Evolutionary conservation across 306 rosid genomes (phyloP).

Genomic region (Quercus bicolor): DNA sequence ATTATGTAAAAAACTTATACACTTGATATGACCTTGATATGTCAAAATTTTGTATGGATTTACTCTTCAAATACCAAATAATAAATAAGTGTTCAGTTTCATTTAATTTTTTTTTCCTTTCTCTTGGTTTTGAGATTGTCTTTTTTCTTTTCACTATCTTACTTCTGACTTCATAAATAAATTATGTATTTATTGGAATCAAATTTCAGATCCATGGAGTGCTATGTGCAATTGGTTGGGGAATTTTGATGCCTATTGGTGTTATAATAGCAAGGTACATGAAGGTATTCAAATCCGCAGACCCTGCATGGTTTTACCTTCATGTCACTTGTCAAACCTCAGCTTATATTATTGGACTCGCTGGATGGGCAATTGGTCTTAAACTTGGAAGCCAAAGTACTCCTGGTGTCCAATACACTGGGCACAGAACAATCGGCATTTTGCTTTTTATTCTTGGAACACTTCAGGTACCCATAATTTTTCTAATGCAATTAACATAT

Average conservation of each 20-base stretch:
- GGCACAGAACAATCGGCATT: slow-evolving; percentile 70
- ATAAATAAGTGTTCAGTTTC: background rate
- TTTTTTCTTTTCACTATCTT: background rate
- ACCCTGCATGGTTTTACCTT: slow-evolving; percentile 97
- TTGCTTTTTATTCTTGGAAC: slow-evolving; percentile 77
- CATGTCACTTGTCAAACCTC: slow-evolving; percentile 81
- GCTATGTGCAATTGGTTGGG: slow-evolving; percentile 76
- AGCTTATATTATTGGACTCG: slow-evolving; percentile 82
- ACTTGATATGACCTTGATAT: no score
- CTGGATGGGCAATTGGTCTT: slow-evolving; percentile 96
- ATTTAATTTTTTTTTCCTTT: background rate
- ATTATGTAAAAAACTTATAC: no score
- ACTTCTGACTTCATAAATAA: no score
- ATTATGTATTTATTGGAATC: background rate
- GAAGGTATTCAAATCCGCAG: slow-evolving; percentile 76
- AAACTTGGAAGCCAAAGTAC: slow-evolving; percentile 73
- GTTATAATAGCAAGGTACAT: slow-evolving; percentile 74
- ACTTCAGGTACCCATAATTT: slow-evolving; percentile 55
- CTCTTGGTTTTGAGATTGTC: background rate
- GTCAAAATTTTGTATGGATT: background rate
- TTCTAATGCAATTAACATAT: background rate
- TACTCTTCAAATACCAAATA: no score
- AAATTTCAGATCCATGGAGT: slow-evolving; percentile 65
- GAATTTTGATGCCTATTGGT: slow-evolving; percentile 70
- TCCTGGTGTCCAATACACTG: slow-evolving; percentile 21